Conservation (phyloP, 139 green algal species). For the Haematococcus lacustris region DNA sequence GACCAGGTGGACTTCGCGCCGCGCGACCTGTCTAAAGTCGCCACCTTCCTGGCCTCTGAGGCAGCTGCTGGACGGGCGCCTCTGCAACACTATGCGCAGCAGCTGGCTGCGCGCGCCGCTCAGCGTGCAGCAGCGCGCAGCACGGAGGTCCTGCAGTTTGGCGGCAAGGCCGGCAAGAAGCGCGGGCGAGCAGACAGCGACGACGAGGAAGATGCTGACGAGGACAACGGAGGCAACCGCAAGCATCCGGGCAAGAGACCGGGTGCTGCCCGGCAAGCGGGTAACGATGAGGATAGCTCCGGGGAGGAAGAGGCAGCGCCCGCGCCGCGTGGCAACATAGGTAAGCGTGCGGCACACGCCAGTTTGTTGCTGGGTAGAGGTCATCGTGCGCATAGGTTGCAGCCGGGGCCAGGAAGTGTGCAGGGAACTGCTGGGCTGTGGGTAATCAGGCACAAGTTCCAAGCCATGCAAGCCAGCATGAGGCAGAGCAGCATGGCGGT, state of each 20-base stretch:
- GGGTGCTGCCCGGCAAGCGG: background rate
- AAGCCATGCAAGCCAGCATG: too few species aligned
- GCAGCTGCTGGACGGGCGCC: constrained; percentile 30
- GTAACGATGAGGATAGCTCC: background rate
- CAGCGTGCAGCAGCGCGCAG: constrained; percentile 36
- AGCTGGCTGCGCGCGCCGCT: constrained; percentile 35
- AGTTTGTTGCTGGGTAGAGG: background rate
- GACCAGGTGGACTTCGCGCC: constrained; percentile 41
- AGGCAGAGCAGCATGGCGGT: too few species aligned
- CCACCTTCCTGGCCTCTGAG: background rate
- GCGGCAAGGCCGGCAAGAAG: background rate
- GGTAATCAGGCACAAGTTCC: too few species aligned
- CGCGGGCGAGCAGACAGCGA: constrained; percentile 1
- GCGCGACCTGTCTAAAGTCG: background rate
- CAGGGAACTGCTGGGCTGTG: background rate
- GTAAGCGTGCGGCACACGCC: background rate
- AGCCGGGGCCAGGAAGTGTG: background rate
- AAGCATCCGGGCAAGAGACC: constrained; percentile 8
- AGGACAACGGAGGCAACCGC: constrained; percentile 15
- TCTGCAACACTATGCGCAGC: constrained; percentile 41
- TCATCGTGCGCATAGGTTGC: background rate
- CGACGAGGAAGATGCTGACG: constrained; percentile 14
- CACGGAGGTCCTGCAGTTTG: background rate
- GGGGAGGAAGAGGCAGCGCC: background rate
- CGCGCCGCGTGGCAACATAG: background rate